These are phyloP conservation scores for Elaeis guineensis DNA, from an alignment of 176 grass and related monocot genomes.

Conservation along the genomic window DNA sequence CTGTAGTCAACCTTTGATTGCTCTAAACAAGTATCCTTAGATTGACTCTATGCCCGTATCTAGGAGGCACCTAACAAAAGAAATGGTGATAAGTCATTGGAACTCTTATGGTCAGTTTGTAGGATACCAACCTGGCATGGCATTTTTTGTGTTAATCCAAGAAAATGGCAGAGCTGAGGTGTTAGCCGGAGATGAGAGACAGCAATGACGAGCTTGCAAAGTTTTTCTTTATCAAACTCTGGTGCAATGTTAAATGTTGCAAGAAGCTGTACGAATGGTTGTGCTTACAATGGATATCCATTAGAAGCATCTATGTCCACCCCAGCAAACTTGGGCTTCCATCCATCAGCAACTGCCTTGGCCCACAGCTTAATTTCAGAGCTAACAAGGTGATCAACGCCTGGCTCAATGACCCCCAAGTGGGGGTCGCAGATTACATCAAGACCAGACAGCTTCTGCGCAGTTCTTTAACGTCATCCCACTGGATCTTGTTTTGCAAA, in stretches of 20 bases:
- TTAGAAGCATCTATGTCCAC: conserved; percentile 72
- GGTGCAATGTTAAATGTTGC: conserved; percentile 67
- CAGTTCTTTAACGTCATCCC: conserved; percentile 56
- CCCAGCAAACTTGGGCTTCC: conserved; percentile 72
- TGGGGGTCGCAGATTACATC: conserved; percentile 72
- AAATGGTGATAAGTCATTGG: conserved; percentile 26
- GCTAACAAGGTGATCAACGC: conserved; percentile 51
- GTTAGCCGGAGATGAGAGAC: conserved; percentile 75
- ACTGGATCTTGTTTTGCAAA: conserved; percentile 40
- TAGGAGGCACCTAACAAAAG: conserved; percentile 22
- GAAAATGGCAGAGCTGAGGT: conserved; percentile 52
- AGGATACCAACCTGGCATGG: conserved; percentile 88
- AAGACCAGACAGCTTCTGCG: conserved; percentile 74
- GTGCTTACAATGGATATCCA: conserved; percentile 76
- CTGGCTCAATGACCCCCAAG: conserved; percentile 32
- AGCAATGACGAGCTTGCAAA: conserved; percentile 87
- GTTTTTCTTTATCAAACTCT: conserved; percentile 74
- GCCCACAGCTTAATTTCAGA: conserved; percentile 87
- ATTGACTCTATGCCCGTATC: conserved; percentile 7
- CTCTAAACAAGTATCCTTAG: background rate
- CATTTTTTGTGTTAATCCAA: conserved; percentile 65
- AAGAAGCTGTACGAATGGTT: conserved; percentile 80
- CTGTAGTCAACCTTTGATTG: background rate
- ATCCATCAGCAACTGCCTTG: conserved; percentile 60
- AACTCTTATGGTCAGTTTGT: conserved; percentile 35